Conservation (phyloP, 1,284 basidiomycete genomes). For the Kwoniella shivajii region DNA sequence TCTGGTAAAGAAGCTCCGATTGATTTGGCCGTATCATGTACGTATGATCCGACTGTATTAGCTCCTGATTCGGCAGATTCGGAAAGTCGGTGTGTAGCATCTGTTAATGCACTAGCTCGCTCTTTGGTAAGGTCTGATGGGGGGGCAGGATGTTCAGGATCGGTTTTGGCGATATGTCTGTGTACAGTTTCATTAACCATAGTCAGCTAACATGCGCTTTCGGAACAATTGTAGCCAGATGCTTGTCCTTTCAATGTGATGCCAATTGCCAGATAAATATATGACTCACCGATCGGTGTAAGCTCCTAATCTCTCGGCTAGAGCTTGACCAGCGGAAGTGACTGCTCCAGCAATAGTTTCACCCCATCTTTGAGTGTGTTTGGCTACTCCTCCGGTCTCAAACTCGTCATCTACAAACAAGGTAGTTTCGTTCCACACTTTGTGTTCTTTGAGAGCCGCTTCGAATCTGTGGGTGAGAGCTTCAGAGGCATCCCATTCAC, state of each 20-base stretch:
- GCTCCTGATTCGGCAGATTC: conserved; percentile 29
- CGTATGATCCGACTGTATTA: conserved; percentile 19
- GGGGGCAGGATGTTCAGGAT: conserved; percentile 30
- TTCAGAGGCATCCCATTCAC: conserved; percentile 49
- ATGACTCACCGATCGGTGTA: conserved; percentile 42
- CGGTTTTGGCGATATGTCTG: conserved; percentile 30
- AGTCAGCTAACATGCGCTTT: background rate
- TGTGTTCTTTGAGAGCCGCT: conserved; percentile 35
- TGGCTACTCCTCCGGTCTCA: conserved; percentile 34
- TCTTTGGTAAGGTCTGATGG: conserved; percentile 18
- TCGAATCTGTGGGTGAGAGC: conserved; percentile 38
- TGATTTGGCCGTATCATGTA: conserved; percentile 40
- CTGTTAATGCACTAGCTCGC: conserved; percentile 14
- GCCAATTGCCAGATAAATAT: no score
- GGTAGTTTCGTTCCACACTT: conserved; percentile 45
- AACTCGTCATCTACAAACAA: conserved; percentile 53
- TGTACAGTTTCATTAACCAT: background rate
- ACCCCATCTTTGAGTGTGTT: conserved; percentile 39
- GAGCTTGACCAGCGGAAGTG: conserved; percentile 29
- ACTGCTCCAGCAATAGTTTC: conserved; percentile 43
- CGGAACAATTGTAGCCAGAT: background rate
- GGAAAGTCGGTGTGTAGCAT: conserved; percentile 26
- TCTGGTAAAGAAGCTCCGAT: conserved; percentile 32
- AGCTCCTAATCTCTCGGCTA: conserved; percentile 30
- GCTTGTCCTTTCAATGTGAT: no score